These are phyloP conservation scores for Flaveria robusta DNA, from an alignment of 129 eudicot genomes.

Conservation along the genomic window DNA sequence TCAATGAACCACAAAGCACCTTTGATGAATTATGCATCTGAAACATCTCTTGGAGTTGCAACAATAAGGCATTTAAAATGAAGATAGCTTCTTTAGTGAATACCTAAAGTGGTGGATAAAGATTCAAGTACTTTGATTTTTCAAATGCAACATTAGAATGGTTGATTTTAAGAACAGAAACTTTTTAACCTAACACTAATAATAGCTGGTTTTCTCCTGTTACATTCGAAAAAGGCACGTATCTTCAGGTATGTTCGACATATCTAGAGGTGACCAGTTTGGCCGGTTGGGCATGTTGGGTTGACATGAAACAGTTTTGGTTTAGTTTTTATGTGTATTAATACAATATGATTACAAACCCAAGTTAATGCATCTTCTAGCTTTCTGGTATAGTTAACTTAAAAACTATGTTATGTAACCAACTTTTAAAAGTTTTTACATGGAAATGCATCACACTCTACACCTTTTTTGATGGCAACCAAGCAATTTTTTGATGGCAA, in stretches of 20 bases:
- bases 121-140: conserved; percentile 71
- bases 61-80: conserved; percentile 77
- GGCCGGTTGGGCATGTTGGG: not conserved
- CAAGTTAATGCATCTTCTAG: not conserved
- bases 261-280: not conserved
- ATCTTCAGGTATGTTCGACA: conserved; percentile 53
- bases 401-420: not conserved
- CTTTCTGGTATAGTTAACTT: not conserved
- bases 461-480: too few relatives aligned
- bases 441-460: not conserved
- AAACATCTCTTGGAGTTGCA: conserved; percentile 78
- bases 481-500: too few relatives aligned
- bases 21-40: conserved; percentile 69
- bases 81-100: conserved; percentile 54
- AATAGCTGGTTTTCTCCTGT: conserved; percentile 62
- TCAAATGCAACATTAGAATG: conserved; percentile 78
- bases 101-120: conserved; percentile 60
- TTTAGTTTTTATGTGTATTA: not conserved
- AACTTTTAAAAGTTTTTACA: not conserved
- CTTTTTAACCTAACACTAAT: conserved; percentile 64
- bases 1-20: conserved; percentile 93
- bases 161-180: conserved; percentile 68
- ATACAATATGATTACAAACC: not conserved
- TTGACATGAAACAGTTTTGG: not conserved
- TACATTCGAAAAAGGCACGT: conserved; percentile 50